phyloP scores from a whole-genome alignment of 192 early-diverging fungal genomes.

The Backusella morwellensis region DNA sequence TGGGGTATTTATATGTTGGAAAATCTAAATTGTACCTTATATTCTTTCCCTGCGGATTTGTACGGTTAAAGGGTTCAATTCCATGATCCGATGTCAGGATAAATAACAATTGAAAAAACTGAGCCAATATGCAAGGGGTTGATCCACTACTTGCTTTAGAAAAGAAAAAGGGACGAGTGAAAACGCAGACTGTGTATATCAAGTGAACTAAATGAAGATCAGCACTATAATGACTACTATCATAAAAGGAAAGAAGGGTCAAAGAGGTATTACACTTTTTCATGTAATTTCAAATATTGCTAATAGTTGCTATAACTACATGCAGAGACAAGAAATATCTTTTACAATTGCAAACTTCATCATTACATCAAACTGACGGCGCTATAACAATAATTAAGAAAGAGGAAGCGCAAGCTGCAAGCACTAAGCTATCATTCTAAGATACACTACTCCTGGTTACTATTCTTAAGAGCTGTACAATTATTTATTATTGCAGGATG shows the following conservation, averaged over 20 bases:
- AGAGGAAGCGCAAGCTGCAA: background rate
- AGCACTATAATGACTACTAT: background rate
- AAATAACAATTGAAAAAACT: background rate
- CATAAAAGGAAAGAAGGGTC: background rate
- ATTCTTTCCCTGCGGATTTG: background rate
- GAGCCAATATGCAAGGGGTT: background rate
- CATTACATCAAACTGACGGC: background rate
- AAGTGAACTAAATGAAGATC: background rate
- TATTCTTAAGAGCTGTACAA: background rate
- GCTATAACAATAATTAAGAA: background rate
- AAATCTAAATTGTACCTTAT: background rate
- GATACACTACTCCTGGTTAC: background rate
- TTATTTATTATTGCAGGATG: background rate
- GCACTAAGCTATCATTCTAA: background rate
- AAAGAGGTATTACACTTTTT: background rate
- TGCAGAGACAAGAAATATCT: background rate
- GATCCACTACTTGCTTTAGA: background rate
- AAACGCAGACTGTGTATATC: background rate
- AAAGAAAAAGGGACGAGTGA: background rate
- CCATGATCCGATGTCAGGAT: background rate
- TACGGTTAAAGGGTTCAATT: background rate
- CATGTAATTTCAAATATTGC: background rate
- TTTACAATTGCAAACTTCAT: background rate
- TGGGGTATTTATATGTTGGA: background rate
- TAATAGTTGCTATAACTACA: background rate